Percentiles rank a stretch among this genome's conserved stretches.
These are phyloP conservation scores for Begonia loranthoides DNA, from an alignment of 306 rosid species.

Conservation along the genomic window DNA sequence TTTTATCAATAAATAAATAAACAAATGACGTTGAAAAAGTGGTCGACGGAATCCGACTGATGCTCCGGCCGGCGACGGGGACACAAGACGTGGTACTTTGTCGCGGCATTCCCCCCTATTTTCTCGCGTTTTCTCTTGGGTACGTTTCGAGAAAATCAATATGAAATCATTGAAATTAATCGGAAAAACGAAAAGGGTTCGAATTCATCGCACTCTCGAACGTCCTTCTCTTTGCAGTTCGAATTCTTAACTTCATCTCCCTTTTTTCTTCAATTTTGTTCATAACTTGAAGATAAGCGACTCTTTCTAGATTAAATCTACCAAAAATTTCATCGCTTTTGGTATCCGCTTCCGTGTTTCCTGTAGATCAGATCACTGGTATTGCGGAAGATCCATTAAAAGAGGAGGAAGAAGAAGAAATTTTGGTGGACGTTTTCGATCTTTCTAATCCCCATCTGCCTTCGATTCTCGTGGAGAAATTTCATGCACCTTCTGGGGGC, in stretches of 20 bases:
- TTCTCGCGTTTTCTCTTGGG: slow-evolving; percentile 5
- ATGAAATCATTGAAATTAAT: background rate
- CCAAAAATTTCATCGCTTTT: too few relatives aligned
- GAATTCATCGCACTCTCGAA: background rate
- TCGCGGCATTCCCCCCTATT: slow-evolving; percentile 15
- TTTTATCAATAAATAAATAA: too few relatives aligned
- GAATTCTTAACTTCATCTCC: background rate
- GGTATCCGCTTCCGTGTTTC: slow-evolving; percentile 9
- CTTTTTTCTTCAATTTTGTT: background rate
- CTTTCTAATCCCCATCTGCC: background rate
- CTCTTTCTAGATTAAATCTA: too few relatives aligned
- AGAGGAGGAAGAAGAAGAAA: slow-evolving; percentile 12
- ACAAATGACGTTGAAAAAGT: too few relatives aligned
- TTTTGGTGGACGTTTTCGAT: slow-evolving; percentile 6
- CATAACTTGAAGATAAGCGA: too few relatives aligned
- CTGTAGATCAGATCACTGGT: slow-evolving; percentile 8
- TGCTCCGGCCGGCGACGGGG: too few relatives aligned
- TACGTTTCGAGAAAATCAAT: too few relatives aligned
- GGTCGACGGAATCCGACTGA: too few relatives aligned
- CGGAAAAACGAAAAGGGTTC: background rate
- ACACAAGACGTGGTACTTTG: slow-evolving; percentile 12
- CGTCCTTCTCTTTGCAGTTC: background rate
- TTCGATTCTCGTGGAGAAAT: background rate
- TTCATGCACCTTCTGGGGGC: too few relatives aligned
- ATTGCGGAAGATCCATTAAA: slow-evolving; percentile 11